These are phyloP conservation scores for Coemansia sp. DNA, from an alignment of 192 early-diverging fungal species.

Conservation along the genomic window DNA sequence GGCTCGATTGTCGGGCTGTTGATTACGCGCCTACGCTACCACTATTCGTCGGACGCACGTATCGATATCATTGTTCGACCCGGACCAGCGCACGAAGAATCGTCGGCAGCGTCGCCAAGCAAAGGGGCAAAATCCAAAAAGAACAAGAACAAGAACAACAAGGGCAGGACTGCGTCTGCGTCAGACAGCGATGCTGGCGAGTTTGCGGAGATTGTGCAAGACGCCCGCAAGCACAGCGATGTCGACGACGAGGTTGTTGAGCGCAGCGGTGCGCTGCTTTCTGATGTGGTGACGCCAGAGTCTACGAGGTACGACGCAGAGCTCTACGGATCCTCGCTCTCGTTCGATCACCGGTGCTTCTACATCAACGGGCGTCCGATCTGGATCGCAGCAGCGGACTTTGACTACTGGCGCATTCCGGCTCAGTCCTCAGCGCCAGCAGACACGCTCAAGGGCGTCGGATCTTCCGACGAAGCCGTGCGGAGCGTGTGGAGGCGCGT, in stretches of 20 bases:
- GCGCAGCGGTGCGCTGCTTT: conserved; percentile 42
- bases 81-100: not conserved
- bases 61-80: conserved; percentile 30
- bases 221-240: conserved; percentile 36
- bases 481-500: conserved; percentile 60
- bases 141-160: conserved; percentile 1
- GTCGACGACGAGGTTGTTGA: conserved; percentile 35
- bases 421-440: conserved; percentile 27
- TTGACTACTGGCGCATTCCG: conserved; percentile 86
- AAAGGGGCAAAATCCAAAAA: not conserved
- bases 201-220: conserved; percentile 40
- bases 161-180: conserved; percentile 5
- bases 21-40: conserved; percentile 38
- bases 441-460: not conserved
- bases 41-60: conserved; percentile 46
- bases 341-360: conserved; percentile 65
- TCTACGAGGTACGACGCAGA: conserved; percentile 46
- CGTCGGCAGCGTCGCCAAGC: not conserved
- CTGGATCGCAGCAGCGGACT: conserved; percentile 73
- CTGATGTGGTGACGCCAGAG: conserved; percentile 27
- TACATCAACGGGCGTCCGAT: conserved; percentile 65
- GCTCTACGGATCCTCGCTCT: conserved; percentile 36
- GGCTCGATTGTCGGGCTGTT: not conserved
- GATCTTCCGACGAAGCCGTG: conserved; percentile 11
- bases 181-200: conserved; percentile 21